Base-by-base conservation (phyloP, 441 rosid genomes). In the Gossypium schwendimanii region DNA sequence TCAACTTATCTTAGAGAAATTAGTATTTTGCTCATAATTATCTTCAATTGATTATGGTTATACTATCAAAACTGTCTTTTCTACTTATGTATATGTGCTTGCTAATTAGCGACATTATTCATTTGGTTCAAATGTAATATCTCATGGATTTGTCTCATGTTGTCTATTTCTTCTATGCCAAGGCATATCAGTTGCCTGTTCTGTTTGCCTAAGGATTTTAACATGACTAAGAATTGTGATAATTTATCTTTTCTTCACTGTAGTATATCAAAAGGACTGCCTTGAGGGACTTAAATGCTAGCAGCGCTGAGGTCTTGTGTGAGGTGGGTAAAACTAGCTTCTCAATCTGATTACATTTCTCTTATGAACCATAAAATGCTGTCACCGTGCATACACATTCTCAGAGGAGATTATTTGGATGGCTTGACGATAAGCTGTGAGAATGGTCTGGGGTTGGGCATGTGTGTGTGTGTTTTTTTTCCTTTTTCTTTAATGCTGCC, bases 221-320 rank as follows among this genome's bases (percentile, higher is more conserved):
- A 26, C 68, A 5, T 45, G 50, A 63, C 66, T 44, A 45, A 57
- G 53, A 69, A 24, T 66, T 47, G 70, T 23, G 52, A 39, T 69
- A 1, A 4, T 39, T 39, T 28, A 31, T 63, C 28, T 26, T 52
- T 23, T 60, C 58, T 24, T 63, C 7, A 47, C 61, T 44, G 57
- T 87, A 94, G 99, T 94, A 94, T 68, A 82, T 94, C 36, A 94
- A 85, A 81, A 87, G 75, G 73, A 88, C 88, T 24, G 93, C 96
- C 2, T 63, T 88, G 81, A 85, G 87, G 75, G 90, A 87, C 82
- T 89, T 87, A 58, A 85, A 88, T 66, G 99, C 98, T 8, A 81
- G 79, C 78, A 87, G 84, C 71, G 99, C 98, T n/a, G 93, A 92
- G 83, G 94, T 94, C 73, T 63, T 94, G 69, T 94, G 89, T 50